Conservation (phyloP, 2,329 filamentous ascomycete species). For the Triangularia verruculosa region DNA sequence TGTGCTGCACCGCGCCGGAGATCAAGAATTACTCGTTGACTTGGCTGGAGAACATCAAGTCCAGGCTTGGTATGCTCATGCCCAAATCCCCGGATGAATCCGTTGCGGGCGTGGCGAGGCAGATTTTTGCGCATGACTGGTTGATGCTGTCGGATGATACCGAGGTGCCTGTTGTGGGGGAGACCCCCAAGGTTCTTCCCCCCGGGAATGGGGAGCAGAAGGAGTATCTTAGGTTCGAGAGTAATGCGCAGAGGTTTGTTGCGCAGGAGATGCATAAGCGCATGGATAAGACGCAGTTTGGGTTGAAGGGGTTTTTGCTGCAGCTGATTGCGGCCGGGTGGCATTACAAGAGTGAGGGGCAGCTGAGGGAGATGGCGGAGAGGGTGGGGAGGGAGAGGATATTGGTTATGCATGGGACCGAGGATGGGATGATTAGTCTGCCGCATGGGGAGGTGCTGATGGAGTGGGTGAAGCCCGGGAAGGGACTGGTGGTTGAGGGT, state of each 20-base stretch:
- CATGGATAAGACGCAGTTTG: conserved; percentile 57
- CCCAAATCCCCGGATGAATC: conserved; percentile 69
- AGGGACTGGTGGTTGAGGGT: conserved; percentile 62
- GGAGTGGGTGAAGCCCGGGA: conserved; percentile 59
- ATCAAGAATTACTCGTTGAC: conserved; percentile 57
- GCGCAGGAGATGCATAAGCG: conserved; percentile 76
- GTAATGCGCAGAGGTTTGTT: conserved; percentile 77
- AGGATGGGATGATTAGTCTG: conserved; percentile 74
- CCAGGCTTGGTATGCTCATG: conserved; percentile 55
- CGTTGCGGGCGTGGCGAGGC: conserved; percentile 60
- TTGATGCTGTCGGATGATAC: conserved; percentile 59
- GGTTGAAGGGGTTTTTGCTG: conserved; percentile 65
- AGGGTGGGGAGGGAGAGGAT: conserved; percentile 70
- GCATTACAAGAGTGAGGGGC: conserved; percentile 69
- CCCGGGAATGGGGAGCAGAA: conserved; percentile 12
- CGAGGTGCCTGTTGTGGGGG: conserved; percentile 44
- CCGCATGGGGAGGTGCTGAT: conserved; percentile 68
- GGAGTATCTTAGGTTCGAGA: conserved; percentile 58
- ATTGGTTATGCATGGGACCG: conserved; percentile 71
- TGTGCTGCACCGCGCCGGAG: conserved; percentile 60
- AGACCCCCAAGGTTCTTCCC: conserved; percentile 40
- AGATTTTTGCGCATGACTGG: conserved; percentile 65
- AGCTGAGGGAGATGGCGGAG: conserved; percentile 65
- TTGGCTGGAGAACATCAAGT: conserved; percentile 63
- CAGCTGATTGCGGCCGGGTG: conserved; percentile 77